These are phyloP conservation scores for Fusarium sp. DNA, from an alignment of 2,329 filamentous ascomycete genomes.

Conservation along the genomic window DNA sequence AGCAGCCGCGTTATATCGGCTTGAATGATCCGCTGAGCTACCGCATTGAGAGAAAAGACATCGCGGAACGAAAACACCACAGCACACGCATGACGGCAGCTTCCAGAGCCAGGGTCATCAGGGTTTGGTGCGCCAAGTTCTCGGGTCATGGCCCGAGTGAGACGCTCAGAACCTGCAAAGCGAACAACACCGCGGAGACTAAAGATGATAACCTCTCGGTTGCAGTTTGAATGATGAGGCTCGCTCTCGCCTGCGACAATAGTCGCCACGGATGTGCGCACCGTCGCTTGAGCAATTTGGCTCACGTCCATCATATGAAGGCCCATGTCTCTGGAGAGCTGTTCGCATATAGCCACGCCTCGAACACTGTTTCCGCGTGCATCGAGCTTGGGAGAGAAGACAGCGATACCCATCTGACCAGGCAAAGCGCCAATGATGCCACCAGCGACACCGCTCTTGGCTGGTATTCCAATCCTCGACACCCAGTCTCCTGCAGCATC, in stretches of 20 bases:
- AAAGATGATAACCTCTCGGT: conserved; percentile 48
- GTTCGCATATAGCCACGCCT: conserved; percentile 49
- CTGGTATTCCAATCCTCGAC: conserved; percentile 53
- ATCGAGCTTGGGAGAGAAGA: conserved; percentile 49
- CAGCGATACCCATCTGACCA: conserved; percentile 48
- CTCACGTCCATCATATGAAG: conserved; percentile 52
- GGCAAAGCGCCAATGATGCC: conserved; percentile 50
- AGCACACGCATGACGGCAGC: conserved; percentile 43
- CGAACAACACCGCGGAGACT: conserved; percentile 49
- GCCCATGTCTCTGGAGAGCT: conserved; percentile 49
- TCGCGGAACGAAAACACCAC: conserved; percentile 50
- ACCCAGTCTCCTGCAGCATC: conserved; percentile 55
- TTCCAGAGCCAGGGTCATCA: conserved; percentile 44
- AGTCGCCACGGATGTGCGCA: conserved; percentile 46
- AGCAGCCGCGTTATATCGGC: conserved; percentile 46
- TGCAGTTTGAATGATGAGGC: conserved; percentile 43
- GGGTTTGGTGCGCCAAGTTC: conserved; percentile 42
- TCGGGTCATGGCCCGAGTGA: conserved; percentile 47
- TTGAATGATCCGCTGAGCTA: conserved; percentile 47
- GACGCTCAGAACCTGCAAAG: conserved; percentile 50
- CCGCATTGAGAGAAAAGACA: conserved; percentile 47
- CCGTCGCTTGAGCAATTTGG: conserved; percentile 47
- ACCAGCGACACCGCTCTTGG: conserved; percentile 52
- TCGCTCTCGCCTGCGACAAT: conserved; percentile 45
- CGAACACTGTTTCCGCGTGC: conserved; percentile 50